Conservation (phyloP, 2,329 filamentous ascomycete genomes). For the Kalmusia sp. region DNA sequence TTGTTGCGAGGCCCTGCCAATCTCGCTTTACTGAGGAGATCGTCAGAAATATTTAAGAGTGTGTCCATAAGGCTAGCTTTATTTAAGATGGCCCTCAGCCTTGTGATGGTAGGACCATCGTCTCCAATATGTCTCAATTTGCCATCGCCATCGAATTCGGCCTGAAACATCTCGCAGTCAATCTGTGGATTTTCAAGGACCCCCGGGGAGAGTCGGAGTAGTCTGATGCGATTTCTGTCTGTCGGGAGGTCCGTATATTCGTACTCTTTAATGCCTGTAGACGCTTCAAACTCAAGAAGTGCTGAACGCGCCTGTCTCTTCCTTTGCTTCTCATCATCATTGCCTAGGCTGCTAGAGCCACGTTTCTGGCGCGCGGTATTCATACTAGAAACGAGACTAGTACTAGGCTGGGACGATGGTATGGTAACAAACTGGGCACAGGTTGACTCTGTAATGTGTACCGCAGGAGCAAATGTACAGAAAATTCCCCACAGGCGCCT, state of each 20-base stretch:
- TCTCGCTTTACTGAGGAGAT: neutral
- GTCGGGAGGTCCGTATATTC: neutral
- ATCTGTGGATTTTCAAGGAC: conserved; percentile 9
- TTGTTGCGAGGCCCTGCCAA: no score
- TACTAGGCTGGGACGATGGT: no score
- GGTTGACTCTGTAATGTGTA: no score
- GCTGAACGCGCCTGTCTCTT: neutral
- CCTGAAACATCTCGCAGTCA: conserved; percentile 9
- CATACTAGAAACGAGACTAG: no score
- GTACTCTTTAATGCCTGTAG: neutral
- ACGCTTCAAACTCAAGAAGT: conserved; percentile 4
- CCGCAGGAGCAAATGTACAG: no score
- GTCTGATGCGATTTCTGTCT: conserved; percentile 8
- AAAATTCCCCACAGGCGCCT: no score
- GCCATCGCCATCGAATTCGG: conserved; percentile 5
- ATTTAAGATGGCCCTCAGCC: neutral
- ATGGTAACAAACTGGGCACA: no score
- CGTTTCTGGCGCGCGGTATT: no score
- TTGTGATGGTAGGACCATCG: neutral
- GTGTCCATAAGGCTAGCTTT: neutral
- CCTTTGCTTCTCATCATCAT: neutral
- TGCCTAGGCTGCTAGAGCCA: neutral
- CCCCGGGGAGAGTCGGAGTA: conserved; percentile 3
- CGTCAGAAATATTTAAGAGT: neutral
- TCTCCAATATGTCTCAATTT: neutral